Conservation (phyloP, 345 rosid genomes). For the Durio zibethinus region DNA sequence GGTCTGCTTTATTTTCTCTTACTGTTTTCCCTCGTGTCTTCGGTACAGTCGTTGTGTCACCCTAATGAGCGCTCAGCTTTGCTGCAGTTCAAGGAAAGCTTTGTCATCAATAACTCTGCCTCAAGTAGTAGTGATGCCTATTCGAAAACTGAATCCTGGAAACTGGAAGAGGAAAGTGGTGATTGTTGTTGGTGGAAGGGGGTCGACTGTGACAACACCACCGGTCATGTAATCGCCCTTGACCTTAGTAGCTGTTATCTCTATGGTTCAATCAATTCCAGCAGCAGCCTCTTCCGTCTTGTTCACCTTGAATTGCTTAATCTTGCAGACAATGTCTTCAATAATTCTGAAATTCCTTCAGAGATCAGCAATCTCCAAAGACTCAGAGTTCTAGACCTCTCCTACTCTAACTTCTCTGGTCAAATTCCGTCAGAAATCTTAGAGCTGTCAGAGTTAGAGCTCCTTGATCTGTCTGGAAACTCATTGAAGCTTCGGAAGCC, state of each 20-base stretch:
- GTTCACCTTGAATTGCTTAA: too few relatives aligned
- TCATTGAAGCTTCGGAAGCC: neutral
- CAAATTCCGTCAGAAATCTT: neutral
- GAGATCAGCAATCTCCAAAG: slow-evolving; percentile 8
- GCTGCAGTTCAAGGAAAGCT: too few relatives aligned
- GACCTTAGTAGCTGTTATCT: too few relatives aligned
- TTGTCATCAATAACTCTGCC: neutral
- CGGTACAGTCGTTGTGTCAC: neutral
- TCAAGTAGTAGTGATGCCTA: neutral
- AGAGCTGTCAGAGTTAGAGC: too few relatives aligned
- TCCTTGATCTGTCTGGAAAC: neutral
- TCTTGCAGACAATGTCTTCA: too few relatives aligned
- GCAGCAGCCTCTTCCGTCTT: too few relatives aligned
- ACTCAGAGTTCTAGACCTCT: neutral
- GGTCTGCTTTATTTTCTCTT: neutral
- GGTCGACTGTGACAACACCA: slow-evolving; percentile 10
- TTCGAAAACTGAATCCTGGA: neutral
- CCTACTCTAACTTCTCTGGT: slow-evolving; percentile 11
- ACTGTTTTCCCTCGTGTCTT: neutral
- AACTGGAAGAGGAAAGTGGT: neutral
- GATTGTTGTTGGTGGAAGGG: slow-evolving; percentile 15
- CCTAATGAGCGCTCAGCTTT: slow-evolving; percentile 5
- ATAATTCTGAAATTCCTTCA: too few relatives aligned
- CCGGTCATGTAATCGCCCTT: slow-evolving; percentile 20
- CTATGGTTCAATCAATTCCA: too few relatives aligned